These are phyloP conservation scores for Pseudogymnoascus verrucosus DNA, from an alignment of 2,329 filamentous ascomycete genomes.

Conservation along the genomic window DNA sequence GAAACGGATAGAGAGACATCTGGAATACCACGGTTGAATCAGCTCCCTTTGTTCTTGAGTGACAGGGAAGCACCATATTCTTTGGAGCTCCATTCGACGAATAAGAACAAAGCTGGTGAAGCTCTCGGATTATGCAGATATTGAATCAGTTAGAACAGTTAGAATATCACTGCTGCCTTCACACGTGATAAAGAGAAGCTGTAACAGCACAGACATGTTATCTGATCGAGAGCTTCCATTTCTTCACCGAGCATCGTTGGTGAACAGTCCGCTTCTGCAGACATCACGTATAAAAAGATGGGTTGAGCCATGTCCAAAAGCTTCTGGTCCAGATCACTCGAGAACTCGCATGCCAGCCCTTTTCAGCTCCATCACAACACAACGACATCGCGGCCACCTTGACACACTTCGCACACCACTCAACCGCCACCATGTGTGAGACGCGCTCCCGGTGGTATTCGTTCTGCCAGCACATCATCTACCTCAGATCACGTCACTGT, in stretches of 20 bases:
- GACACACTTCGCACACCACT: neutral
- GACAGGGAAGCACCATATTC: neutral
- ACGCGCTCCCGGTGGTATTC: neutral
- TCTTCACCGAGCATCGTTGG: neutral
- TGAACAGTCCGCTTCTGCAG: neutral
- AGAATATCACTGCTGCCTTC: neutral
- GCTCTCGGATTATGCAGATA: neutral
- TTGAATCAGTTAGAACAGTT: neutral
- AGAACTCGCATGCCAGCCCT: neutral
- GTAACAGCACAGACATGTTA: neutral
- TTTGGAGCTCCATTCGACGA: neutral
- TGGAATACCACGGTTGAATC: neutral
- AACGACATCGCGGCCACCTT: neutral
- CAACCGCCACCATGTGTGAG: neutral
- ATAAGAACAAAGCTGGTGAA: neutral
- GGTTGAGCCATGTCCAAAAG: neutral
- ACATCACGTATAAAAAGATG: neutral
- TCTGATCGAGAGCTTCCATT: neutral
- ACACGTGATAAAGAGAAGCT: neutral
- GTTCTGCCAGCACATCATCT: neutral
- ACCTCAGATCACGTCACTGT: neutral
- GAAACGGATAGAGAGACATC: neutral
- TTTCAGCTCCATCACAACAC: neutral
- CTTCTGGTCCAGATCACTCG: neutral
- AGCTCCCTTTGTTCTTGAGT: neutral